Conservation (phyloP, 805 yeast species). For the Schizosaccharomyces osmophilus region DNA sequence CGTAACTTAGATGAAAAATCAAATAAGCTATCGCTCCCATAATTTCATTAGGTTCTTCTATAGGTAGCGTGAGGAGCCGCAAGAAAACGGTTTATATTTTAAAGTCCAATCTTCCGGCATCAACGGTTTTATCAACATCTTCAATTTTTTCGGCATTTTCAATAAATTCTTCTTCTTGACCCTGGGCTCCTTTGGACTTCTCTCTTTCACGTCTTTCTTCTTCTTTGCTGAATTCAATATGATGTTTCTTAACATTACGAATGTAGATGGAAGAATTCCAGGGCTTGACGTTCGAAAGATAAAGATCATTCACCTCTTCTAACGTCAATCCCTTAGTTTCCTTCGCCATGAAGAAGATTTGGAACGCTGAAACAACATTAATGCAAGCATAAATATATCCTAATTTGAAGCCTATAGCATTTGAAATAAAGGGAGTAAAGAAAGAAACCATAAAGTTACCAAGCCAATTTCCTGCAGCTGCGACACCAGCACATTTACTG, state of each 20-base stretch:
- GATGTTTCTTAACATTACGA: neutral
- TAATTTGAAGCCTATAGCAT: constrained; percentile 34
- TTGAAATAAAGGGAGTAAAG: constrained; percentile 45
- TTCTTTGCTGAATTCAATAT: neutral
- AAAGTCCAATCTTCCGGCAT: too few species aligned
- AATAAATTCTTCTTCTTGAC: constrained; percentile 6
- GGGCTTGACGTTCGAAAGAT: constrained; percentile 3
- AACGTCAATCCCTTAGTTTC: constrained; percentile 34
- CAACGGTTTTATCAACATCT: too few species aligned
- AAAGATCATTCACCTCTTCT: constrained; percentile 34
- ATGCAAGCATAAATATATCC: constrained; percentile 37
- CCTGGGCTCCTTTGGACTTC: neutral
- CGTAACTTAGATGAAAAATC: too few species aligned
- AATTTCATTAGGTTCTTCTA: too few species aligned
- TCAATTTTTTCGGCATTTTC: constrained; percentile 7
- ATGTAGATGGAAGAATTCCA: neutral
- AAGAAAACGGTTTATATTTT: too few species aligned
- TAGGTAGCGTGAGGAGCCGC: too few species aligned
- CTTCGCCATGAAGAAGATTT: constrained; percentile 36
- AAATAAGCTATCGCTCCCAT: too few species aligned
- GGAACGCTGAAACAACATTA: constrained; percentile 26
- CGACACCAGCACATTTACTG: constrained; percentile 8
- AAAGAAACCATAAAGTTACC: constrained; percentile 35
- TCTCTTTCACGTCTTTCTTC: neutral
- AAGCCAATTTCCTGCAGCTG: constrained; percentile 21